Conservation (phyloP, 495 filamentous ascomycete genomes). For the Hypoxylon rickii region DNA sequence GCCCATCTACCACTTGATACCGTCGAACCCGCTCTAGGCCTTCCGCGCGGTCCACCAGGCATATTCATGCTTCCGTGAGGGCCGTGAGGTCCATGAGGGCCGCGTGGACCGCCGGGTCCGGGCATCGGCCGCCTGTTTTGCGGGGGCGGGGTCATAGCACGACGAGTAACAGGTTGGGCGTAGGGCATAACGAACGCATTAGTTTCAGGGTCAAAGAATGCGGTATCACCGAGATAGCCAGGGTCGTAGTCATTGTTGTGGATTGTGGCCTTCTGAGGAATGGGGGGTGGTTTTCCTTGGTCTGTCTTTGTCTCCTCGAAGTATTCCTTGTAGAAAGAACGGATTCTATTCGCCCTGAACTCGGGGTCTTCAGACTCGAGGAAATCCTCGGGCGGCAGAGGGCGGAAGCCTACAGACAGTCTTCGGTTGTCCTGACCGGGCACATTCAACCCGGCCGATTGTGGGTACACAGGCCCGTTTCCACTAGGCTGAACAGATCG, state of each 20-base stretch:
- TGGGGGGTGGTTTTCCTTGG: constrained; percentile 49
- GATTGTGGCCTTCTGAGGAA: constrained; percentile 52
- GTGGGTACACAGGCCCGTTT: constrained; percentile 39
- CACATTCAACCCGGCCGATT: constrained; percentile 51
- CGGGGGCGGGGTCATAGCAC: constrained; percentile 97
- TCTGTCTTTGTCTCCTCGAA: constrained; percentile 82
- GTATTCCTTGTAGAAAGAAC: constrained; percentile 99
- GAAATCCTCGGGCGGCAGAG: constrained; percentile 78
- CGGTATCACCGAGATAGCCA: constrained; percentile 63
- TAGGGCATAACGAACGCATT: constrained; percentile 79
- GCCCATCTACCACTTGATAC: constrained; percentile 43
- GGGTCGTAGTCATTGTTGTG: constrained; percentile 73
- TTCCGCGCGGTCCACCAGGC: constrained; percentile 41
- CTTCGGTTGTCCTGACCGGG: constrained; percentile 69
- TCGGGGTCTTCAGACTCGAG: constrained; percentile 82
- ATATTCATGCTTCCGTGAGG: constrained; percentile 45
- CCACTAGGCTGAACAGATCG: constrained; percentile 29
- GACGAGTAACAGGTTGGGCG: constrained; percentile 79
- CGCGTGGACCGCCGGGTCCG: constrained; percentile 38
- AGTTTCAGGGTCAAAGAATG: constrained; percentile 75
- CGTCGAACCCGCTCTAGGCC: constrained; percentile 50
- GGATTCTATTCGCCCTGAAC: constrained; percentile 90
- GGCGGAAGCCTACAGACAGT: constrained; percentile 88
- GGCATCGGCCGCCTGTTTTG: constrained; percentile 65
- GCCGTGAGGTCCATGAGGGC: constrained; percentile 41